Percentiles rank a stretch among this genome's conserved stretches.
phyloP scores from a whole-genome alignment of 177 flowering plant species.

The Vitis hybrid region DNA sequence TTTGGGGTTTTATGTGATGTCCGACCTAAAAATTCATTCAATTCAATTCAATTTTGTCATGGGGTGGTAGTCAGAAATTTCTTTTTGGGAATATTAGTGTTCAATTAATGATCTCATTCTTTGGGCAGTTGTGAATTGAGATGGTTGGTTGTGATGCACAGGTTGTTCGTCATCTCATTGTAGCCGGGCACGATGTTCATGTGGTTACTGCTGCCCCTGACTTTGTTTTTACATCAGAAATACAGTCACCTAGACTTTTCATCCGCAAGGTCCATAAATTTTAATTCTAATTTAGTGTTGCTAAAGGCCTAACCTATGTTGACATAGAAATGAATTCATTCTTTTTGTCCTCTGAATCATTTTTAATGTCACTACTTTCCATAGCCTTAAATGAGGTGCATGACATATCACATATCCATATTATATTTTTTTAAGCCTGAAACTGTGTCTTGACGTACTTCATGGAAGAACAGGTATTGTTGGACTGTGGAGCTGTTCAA shows the following conservation, averaged over 20 bases:
- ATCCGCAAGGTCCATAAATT: constrained; percentile 54
- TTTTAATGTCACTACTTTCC: neutral
- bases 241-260: constrained; percentile 55
- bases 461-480: constrained; percentile 37
- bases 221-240: constrained; percentile 59
- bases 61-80: neutral
- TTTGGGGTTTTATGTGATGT: neutral
- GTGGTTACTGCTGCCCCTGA: constrained; percentile 71
- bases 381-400: neutral
- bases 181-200: constrained; percentile 66
- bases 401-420: neutral
- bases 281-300: neutral
- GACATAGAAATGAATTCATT: neutral
- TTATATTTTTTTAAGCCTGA: neutral
- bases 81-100: neutral
- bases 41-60: too few relatives aligned
- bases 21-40: too few relatives aligned
- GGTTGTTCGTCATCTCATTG: constrained; percentile 60
- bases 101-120: neutral
- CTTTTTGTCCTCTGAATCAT: neutral
- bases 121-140: neutral
- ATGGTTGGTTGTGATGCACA: constrained; percentile 11
- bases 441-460: neutral
- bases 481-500: constrained; percentile 48
- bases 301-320: neutral